These are phyloP conservation scores for Penicillium fimorum DNA, from an alignment of 495 filamentous ascomycete species.

Conservation along the genomic window DNA sequence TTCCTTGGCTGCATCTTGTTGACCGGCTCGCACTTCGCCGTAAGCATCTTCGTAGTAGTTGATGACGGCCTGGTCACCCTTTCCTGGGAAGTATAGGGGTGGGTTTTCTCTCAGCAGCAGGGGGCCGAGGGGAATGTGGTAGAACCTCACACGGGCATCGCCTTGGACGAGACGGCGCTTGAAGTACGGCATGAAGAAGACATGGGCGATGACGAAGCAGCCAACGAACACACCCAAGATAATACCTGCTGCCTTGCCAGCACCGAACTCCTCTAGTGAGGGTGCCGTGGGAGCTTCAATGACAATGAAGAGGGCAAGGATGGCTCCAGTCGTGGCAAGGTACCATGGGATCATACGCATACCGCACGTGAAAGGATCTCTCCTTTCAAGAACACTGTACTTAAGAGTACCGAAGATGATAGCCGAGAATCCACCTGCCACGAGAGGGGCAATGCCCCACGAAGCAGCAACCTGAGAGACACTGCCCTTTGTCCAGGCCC, in stretches of 20 bases:
- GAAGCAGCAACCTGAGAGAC: slow-evolving; percentile 59
- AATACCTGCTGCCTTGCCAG: slow-evolving; percentile 52
- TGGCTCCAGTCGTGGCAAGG: slow-evolving; percentile 57
- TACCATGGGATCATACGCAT: slow-evolving; percentile 60
- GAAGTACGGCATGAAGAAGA: slow-evolving; percentile 65
- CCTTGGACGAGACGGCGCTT: slow-evolving; percentile 55
- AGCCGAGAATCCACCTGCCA: slow-evolving; percentile 57
- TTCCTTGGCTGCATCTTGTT: slow-evolving; percentile 12
- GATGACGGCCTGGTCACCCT: slow-evolving; percentile 42
- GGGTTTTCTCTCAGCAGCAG: slow-evolving; percentile 45
- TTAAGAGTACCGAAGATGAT: slow-evolving; percentile 65
- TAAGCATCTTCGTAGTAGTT: slow-evolving; percentile 51
- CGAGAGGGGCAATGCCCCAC: slow-evolving; percentile 61
- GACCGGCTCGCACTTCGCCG: slow-evolving; percentile 26
- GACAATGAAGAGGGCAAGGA: slow-evolving; percentile 64
- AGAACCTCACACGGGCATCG: slow-evolving; percentile 57
- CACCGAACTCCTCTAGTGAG: slow-evolving; percentile 46
- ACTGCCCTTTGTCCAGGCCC: slow-evolving; percentile 53
- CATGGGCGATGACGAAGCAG: slow-evolving; percentile 47
- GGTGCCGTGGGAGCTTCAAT: slow-evolving; percentile 36
- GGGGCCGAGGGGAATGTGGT: slow-evolving; percentile 57
- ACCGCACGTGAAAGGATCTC: slow-evolving; percentile 56
- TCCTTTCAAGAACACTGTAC: slow-evolving; percentile 58
- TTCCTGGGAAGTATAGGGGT: slow-evolving; percentile 49
- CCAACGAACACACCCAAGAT: slow-evolving; percentile 59